These are phyloP conservation scores for Alternaria dauci DNA, from an alignment of 2,329 filamentous ascomycete species.

Conservation along the genomic window DNA sequence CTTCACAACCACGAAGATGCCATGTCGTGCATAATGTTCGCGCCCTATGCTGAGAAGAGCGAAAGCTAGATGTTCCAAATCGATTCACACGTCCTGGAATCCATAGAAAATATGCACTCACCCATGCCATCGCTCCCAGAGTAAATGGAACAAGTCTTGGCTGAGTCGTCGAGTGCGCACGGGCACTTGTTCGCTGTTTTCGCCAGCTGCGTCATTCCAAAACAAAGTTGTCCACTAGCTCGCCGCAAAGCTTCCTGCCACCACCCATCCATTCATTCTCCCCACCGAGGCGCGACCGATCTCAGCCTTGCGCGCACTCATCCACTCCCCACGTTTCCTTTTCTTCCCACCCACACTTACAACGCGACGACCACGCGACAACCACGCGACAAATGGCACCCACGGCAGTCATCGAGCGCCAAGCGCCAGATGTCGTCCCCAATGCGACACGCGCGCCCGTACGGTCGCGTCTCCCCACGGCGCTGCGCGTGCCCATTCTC, in stretches of 20 bases:
- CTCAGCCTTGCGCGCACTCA: slow-evolving; percentile 9
- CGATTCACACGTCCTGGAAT: too few relatives aligned
- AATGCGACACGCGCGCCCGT: slow-evolving; percentile 30
- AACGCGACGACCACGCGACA: background rate
- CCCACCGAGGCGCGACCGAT: slow-evolving; percentile 20
- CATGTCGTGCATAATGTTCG: background rate
- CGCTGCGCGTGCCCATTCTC: slow-evolving; percentile 53
- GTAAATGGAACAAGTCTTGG: background rate
- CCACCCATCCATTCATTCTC: slow-evolving; percentile 7
- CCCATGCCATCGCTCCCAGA: too few relatives aligned
- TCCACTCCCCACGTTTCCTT: slow-evolving; percentile 5
- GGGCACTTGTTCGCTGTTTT: background rate
- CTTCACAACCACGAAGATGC: background rate
- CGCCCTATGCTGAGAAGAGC: background rate
- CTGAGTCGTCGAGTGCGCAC: background rate
- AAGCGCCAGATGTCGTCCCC: slow-evolving; percentile 36
- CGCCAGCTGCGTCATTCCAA: slow-evolving; percentile 7
- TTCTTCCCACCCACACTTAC: slow-evolving; percentile 2
- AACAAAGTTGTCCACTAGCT: slow-evolving; percentile 12
- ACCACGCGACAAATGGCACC: slow-evolving; percentile 37
- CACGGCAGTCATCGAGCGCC: slow-evolving; percentile 36
- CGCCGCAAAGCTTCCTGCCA: background rate
- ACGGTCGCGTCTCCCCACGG: slow-evolving; percentile 45
- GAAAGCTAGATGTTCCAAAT: too few relatives aligned
- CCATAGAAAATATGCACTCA: too few relatives aligned